A percentile compares a stretch with the other conserved stretches of the same genome.
Conservation (phyloP, 192 early-diverging fungal genomes). For the Linnemannia hyalina region DNA sequence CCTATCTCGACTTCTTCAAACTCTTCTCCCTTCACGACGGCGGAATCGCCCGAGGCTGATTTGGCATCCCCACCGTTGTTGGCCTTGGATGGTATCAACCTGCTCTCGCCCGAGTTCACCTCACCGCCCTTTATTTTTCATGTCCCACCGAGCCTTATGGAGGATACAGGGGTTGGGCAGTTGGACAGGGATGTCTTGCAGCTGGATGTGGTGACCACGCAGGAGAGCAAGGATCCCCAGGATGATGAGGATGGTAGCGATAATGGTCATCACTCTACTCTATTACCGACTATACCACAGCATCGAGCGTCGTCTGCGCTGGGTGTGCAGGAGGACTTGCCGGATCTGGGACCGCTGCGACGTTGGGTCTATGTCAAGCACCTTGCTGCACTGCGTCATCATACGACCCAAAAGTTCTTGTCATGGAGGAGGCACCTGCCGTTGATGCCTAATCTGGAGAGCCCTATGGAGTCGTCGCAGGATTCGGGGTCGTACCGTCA, state of each 20-base stretch:
- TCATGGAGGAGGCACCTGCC: constrained; percentile 21
- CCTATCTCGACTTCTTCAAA: not conserved
- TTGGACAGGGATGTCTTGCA: constrained; percentile 23
- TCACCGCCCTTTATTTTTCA: constrained; percentile 25
- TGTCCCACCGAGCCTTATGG: not conserved
- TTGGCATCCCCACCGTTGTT: constrained; percentile 19
- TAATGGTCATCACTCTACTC: not conserved
- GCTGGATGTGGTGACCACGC: constrained; percentile 11
- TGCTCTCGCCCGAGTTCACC: not conserved
- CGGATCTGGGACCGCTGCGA: constrained; percentile 8
- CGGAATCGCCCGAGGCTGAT: constrained; percentile 10
- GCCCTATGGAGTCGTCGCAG: constrained; percentile 26
- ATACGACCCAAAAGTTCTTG: constrained; percentile 40
- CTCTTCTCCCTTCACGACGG: constrained; percentile 2
- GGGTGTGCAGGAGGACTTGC: not conserved
- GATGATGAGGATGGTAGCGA: not conserved
- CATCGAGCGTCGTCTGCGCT: not conserved
- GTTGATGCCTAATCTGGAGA: not conserved
- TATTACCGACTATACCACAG: not conserved
- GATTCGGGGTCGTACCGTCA: constrained; percentile 13
- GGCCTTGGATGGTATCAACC: not conserved
- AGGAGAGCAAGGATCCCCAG: not conserved
- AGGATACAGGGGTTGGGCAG: not conserved
- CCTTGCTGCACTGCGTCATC: constrained; percentile 31
- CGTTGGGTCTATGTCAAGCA: constrained; percentile 28